Conservation (phyloP, 768 basidiomycete genomes). For the Vishniacozyma victoriae region DNA sequence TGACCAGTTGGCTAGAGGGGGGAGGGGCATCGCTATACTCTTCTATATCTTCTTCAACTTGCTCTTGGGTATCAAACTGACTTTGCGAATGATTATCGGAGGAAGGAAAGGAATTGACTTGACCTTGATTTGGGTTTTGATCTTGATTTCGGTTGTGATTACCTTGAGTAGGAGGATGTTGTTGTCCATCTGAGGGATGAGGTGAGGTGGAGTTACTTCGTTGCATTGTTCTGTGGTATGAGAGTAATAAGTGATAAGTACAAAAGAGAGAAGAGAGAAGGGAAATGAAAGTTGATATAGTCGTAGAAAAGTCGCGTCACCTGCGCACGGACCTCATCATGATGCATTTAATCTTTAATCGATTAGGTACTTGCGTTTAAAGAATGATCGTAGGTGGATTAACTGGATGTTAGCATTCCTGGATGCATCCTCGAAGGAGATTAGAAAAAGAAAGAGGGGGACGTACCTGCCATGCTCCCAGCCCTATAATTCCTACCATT, state of each 20-base stretch:
- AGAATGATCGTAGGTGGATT: slow-evolving; percentile 85
- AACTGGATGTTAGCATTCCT: slow-evolving; percentile 49
- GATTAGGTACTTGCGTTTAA: slow-evolving; percentile 65
- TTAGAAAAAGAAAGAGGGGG: not conserved
- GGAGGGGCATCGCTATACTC: no score
- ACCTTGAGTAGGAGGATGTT: not conserved
- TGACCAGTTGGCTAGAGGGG: no score
- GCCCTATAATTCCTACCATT: slow-evolving; percentile 64
- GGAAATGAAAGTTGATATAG: not conserved
- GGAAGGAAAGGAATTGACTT: no score
- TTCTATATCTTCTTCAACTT: no score
- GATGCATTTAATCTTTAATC: no score
- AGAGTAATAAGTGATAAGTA: no score
- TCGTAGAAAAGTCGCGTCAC: not conserved
- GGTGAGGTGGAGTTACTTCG: no score
- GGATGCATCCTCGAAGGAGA: not conserved
- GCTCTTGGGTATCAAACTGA: no score
- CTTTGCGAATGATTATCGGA: no score
- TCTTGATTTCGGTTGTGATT: not conserved
- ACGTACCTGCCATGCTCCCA: slow-evolving; percentile 78
- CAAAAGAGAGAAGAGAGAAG: not conserved
- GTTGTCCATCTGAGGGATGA: not conserved
- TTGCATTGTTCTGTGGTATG: no score
- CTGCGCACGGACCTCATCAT: not conserved
- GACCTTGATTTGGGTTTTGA: not conserved